A percentile compares a stretch with the other conserved stretches of the same genome.
phyloP scores from a whole-genome alignment of 106 monocot species.

The Acorus calamus region DNA sequence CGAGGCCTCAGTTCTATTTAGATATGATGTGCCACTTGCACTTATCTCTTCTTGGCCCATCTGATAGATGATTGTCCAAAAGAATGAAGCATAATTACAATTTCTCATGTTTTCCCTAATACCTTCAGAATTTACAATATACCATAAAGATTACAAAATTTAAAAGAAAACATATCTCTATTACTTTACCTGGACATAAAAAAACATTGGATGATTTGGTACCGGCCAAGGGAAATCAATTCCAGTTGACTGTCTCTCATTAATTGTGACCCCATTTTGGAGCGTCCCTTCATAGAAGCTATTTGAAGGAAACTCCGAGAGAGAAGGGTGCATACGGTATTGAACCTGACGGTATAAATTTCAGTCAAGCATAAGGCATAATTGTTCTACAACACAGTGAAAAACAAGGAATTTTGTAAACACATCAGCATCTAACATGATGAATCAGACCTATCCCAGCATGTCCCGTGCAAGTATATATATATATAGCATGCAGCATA shows the following conservation, averaged over 20 bases:
- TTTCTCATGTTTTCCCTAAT: neutral
- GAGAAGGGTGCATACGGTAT: constrained; percentile 95
- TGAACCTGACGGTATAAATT: constrained; percentile 60
- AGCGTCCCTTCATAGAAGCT: constrained; percentile 99
- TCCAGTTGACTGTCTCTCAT: constrained; percentile 77
- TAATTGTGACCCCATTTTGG: constrained; percentile 97
- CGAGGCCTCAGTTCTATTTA: constrained; percentile 98
- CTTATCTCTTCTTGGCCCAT: constrained; percentile 99
- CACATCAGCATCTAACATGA: too few species aligned
- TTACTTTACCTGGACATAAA: constrained; percentile 89
- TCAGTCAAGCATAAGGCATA: neutral
- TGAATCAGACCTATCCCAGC: too few species aligned
- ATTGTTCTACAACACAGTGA: too few species aligned
- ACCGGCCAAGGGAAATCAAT: constrained; percentile 99
- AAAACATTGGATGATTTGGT: constrained; percentile 99
- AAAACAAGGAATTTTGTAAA: too few species aligned
- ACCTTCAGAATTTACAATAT: too few species aligned
- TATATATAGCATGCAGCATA: too few species aligned
- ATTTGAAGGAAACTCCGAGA: constrained; percentile 99
- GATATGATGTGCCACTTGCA: constrained; percentile 96
- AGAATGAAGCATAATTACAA: neutral
- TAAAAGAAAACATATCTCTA: too few species aligned
- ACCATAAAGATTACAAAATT: too few species aligned
- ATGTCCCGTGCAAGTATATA: too few species aligned
- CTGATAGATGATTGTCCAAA: constrained; percentile 23